Percentiles rank a stretch among this genome's conserved stretches.
These are phyloP conservation scores for Vishniacozyma victoriae DNA, from an alignment of 768 basidiomycete genomes.

Conservation along the genomic window DNA sequence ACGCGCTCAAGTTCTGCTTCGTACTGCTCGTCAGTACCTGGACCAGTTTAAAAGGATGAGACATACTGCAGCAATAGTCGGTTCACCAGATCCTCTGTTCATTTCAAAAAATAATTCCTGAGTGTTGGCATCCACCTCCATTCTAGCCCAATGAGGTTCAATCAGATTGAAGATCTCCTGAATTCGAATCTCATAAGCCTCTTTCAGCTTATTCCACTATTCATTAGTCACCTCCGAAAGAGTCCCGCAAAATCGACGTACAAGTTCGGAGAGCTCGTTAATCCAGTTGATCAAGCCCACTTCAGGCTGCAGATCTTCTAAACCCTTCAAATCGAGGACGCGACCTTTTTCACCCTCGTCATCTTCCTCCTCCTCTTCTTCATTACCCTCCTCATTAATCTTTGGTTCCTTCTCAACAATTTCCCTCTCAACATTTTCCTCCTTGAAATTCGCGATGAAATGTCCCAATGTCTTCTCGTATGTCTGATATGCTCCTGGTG, in stretches of 20 bases:
- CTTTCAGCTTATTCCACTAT: conserved; percentile 65
- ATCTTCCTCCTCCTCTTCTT: conserved; percentile 52
- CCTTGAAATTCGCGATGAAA: conserved; percentile 59
- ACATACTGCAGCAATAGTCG: conserved; percentile 59
- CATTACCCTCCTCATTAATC: conserved; percentile 47
- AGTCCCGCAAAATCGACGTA: not conserved
- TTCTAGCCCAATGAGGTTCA: conserved; percentile 79
- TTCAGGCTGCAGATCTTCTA: conserved; percentile 75
- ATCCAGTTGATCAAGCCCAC: conserved; percentile 70
- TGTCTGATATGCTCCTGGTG: conserved; percentile 20
- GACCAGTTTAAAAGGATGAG: not conserved
- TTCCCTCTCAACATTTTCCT: too few relatives aligned
- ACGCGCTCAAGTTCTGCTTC: conserved; percentile 85
- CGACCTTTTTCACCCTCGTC: too few relatives aligned
- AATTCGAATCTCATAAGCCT: conserved; percentile 70
- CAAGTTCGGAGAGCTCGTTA: conserved; percentile 51
- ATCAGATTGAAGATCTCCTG: conserved; percentile 91
- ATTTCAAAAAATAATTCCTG: conserved; percentile 90
- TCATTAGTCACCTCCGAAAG: not conserved
- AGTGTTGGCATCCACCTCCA: conserved; percentile 70
- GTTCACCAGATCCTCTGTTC: conserved; percentile 72
- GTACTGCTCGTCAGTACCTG: conserved; percentile 51
- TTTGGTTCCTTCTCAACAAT: conserved; percentile 8
- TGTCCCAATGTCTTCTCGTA: conserved; percentile 58
- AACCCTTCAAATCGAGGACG: conserved; percentile 53